Evolutionary conservation across 1,284 basidiomycete genomes (phyloP).

Genomic region (Pterulicium gracile): DNA sequence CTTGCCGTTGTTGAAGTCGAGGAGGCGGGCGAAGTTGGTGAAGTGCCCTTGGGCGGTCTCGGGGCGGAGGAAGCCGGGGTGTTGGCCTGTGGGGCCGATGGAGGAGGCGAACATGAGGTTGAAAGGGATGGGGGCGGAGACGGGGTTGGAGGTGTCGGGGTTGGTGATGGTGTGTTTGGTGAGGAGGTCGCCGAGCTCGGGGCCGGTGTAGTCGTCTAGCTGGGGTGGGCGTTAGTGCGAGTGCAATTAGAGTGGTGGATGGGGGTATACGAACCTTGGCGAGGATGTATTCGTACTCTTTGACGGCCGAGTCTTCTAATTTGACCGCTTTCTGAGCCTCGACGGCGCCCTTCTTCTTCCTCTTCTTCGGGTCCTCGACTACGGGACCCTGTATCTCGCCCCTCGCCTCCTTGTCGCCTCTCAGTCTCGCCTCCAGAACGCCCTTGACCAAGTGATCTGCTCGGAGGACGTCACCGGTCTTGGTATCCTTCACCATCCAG

Average conservation of each 20-base stretch:
- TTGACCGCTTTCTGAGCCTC: constrained; percentile 71
- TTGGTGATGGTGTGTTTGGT: constrained; percentile 77
- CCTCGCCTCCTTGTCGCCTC: constrained; percentile 89
- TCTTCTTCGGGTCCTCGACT: constrained; percentile 59
- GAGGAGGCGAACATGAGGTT: constrained; percentile 98
- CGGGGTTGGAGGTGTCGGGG: constrained; percentile 88
- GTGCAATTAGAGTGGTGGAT: background rate
- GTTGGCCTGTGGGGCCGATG: constrained; percentile 96
- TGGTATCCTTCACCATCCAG: constrained; percentile 97
- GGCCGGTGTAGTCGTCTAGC: constrained; percentile 94
- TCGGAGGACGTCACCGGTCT: constrained; percentile 93
- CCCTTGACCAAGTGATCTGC: constrained; percentile 96
- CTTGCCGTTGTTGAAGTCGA: constrained; percentile 97
- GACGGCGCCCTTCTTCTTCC: constrained; percentile 67
- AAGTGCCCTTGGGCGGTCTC: constrained; percentile 99
- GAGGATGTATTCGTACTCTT: constrained; percentile 74
- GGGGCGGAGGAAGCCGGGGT: constrained; percentile 93
- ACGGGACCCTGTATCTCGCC: constrained; percentile 37
- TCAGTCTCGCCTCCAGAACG: constrained; percentile 85
- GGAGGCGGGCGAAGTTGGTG: constrained; percentile 93
- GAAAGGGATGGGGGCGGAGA: constrained; percentile 90
- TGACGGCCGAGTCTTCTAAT: constrained; percentile 68
- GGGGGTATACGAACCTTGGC: constrained; percentile 57
- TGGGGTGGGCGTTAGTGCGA: constrained; percentile 20
- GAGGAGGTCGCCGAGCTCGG: constrained; percentile 84